Evolutionary conservation across 768 basidiomycete species (phyloP).

Genomic region (Leccinum boreale): DNA sequence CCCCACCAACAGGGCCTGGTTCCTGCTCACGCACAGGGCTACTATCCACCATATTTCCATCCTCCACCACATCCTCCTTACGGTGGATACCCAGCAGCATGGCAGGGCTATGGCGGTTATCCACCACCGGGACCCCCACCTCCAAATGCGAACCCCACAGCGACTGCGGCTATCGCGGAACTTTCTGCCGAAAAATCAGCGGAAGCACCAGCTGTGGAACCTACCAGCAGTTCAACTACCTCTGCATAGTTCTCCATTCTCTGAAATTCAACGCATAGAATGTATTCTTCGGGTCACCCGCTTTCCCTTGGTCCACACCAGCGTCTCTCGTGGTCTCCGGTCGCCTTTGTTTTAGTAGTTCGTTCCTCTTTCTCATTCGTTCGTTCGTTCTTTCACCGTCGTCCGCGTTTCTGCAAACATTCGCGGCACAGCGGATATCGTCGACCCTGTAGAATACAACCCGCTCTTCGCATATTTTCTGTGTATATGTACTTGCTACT

Average conservation of each 20-base stretch:
- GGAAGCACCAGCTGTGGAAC: slow-evolving; percentile 18
- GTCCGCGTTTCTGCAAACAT: slow-evolving; percentile 1
- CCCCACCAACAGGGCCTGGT: slow-evolving; percentile 24
- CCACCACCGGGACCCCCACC: slow-evolving; percentile 27
- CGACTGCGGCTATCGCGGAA: slow-evolving; percentile 15
- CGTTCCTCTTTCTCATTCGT: not conserved
- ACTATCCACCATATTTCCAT: slow-evolving; percentile 34
- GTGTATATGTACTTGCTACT: slow-evolving; percentile 30
- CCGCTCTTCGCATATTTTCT: slow-evolving; percentile 21
- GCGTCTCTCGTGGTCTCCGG: slow-evolving; percentile 10
- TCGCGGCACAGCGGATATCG: slow-evolving; percentile 13
- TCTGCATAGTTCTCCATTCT: slow-evolving; percentile 19
- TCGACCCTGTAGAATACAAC: slow-evolving; percentile 24
- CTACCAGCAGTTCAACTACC: slow-evolving; percentile 14
- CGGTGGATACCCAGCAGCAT: slow-evolving; percentile 27
- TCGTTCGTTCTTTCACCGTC: slow-evolving; percentile 10
- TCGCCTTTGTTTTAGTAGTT: slow-evolving; percentile 28
- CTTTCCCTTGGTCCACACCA: slow-evolving; percentile 12
- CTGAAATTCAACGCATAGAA: slow-evolving; percentile 16
- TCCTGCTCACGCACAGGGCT: slow-evolving; percentile 20
- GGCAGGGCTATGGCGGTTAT: slow-evolving; percentile 31
- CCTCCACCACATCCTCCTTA: slow-evolving; percentile 27
- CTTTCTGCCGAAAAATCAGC: slow-evolving; percentile 24
- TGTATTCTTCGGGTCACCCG: slow-evolving; percentile 23
- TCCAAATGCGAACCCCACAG: slow-evolving; percentile 9